Percentiles rank a stretch among this genome's conserved stretches.
phyloP scores from a whole-genome alignment of 1,139 yeast genomes.

The Lodderomyces margitis region DNA sequence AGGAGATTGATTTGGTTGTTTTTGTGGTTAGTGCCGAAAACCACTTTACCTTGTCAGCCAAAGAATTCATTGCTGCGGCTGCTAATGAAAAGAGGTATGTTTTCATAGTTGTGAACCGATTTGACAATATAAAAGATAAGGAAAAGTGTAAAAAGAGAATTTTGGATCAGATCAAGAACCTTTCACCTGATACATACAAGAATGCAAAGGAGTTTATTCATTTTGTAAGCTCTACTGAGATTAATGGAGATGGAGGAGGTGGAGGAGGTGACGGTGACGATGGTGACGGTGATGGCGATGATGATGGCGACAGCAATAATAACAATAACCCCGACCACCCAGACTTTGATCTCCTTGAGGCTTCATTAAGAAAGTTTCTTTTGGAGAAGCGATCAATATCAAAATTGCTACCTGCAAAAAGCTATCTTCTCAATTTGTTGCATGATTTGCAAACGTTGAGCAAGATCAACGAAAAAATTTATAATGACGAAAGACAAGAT shows the following conservation, averaged over 20 bases:
- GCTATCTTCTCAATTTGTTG: slow-evolving; percentile 67
- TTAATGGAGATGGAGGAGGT: slow-evolving; percentile 22
- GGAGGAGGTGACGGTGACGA: slow-evolving; percentile 25
- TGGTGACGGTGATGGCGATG: slow-evolving; percentile 22
- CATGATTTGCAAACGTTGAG: slow-evolving; percentile 65
- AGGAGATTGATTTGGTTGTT: slow-evolving; percentile 93
- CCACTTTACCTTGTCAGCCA: slow-evolving; percentile 90
- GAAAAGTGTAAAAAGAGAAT: slow-evolving; percentile 74
- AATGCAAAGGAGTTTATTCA: slow-evolving; percentile 91
- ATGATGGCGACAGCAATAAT: slow-evolving; percentile 25
- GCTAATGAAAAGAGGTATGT: slow-evolving; percentile 89
- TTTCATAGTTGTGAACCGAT: slow-evolving; percentile 90
- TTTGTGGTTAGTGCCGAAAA: slow-evolving; percentile 97
- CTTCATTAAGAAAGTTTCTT: slow-evolving; percentile 79
- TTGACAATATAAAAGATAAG: slow-evolving; percentile 80
- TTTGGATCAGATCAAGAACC: slow-evolving; percentile 78
- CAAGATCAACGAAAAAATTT: slow-evolving; percentile 56
- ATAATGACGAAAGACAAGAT: slow-evolving; percentile 44
- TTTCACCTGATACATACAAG: slow-evolving; percentile 90
- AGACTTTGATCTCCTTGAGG: slow-evolving; percentile 81
- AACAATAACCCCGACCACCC: slow-evolving; percentile 35
- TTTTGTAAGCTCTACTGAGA: slow-evolving; percentile 70
- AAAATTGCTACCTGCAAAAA: slow-evolving; percentile 89
- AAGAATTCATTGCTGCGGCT: slow-evolving; percentile 88
- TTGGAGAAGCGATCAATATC: slow-evolving; percentile 87